Evolutionary conservation across 1,284 basidiomycete genomes (phyloP).

Genomic region (Ustilago lituana): DNA sequence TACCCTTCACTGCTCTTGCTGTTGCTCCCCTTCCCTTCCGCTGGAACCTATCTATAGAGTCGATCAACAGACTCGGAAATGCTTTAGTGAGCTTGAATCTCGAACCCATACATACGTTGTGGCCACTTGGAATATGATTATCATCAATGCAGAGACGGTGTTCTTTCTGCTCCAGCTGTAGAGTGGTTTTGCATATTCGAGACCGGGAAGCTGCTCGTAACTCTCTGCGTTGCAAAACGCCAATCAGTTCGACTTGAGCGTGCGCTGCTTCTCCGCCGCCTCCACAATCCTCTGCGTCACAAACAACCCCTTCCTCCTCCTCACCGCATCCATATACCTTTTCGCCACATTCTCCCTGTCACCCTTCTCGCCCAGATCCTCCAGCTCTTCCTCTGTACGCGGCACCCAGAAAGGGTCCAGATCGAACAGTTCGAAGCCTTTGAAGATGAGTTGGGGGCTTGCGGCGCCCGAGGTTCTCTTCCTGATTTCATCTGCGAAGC

Average conservation of each 20-base stretch:
- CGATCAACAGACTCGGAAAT: no score
- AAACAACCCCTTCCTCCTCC: slow-evolving; percentile 69
- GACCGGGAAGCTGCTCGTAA: no score
- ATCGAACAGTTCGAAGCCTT: slow-evolving; percentile 72
- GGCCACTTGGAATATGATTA: slow-evolving; percentile 2
- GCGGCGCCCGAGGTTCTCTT: slow-evolving; percentile 96
- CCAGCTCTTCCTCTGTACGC: slow-evolving; percentile 94
- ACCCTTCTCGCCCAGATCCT: slow-evolving; percentile 95
- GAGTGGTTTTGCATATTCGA: no score
- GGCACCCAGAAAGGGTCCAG: slow-evolving; percentile 98
- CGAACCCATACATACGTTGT: not conserved
- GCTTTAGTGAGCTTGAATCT: no score
- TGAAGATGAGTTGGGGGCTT: slow-evolving; percentile 94
- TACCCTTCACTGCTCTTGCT: no score
- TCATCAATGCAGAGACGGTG: no score
- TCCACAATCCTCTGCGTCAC: slow-evolving; percentile 60
- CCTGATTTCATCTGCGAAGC: slow-evolving; percentile 96
- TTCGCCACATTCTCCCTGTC: slow-evolving; percentile 94
- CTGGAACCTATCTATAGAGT: no score
- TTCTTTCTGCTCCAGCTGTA: no score
- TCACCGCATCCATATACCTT: slow-evolving; percentile 88
- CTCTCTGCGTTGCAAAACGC: no score
- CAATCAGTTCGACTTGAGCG: slow-evolving; percentile 62
- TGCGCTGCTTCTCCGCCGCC: slow-evolving; percentile 66
- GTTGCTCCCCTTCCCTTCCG: no score